A percentile compares a stretch with the other conserved stretches of the same genome.
These are phyloP conservation scores for Conoideocrella luteorostrata DNA, from an alignment of 2,329 filamentous ascomycete genomes.

Conservation along the genomic window DNA sequence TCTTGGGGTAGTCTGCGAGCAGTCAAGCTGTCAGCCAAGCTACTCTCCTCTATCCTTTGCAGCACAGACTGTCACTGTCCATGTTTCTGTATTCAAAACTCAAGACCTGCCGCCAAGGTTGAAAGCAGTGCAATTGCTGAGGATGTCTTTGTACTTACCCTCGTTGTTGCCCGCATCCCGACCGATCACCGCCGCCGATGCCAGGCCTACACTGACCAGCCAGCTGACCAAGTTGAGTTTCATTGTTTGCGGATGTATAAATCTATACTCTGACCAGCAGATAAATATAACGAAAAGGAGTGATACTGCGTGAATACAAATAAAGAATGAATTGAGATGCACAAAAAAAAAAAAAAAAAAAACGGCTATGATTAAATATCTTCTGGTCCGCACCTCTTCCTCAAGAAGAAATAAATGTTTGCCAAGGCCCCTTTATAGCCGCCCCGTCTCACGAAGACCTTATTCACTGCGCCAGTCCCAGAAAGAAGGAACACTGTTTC, in stretches of 20 bases:
- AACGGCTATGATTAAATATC: no score
- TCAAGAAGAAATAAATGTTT: no score
- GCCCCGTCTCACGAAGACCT: not conserved
- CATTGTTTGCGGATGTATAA: not conserved
- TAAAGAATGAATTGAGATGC: not conserved
- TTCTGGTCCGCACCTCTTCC: no score
- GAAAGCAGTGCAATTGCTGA: no score
- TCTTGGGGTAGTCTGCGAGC: constrained; percentile 1
- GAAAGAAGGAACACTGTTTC: not conserved
- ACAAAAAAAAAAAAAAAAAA: not conserved
- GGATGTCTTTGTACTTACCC: not conserved
- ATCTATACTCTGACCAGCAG: not conserved
- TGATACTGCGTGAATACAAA: not conserved
- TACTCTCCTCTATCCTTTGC: no score
- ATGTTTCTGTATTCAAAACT: no score
- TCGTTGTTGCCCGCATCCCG: not conserved
- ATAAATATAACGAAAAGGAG: not conserved
- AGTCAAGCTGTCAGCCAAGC: not conserved
- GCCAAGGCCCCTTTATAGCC: not conserved
- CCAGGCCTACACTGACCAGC: not conserved
- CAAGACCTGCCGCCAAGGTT: no score
- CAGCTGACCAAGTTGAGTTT: constrained; percentile 1
- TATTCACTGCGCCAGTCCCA: no score
- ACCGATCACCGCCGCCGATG: not conserved
- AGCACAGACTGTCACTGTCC: no score